These are phyloP conservation scores for Choricystis sp. DNA, from an alignment of 139 green algal genomes.

Conservation along the genomic window DNA sequence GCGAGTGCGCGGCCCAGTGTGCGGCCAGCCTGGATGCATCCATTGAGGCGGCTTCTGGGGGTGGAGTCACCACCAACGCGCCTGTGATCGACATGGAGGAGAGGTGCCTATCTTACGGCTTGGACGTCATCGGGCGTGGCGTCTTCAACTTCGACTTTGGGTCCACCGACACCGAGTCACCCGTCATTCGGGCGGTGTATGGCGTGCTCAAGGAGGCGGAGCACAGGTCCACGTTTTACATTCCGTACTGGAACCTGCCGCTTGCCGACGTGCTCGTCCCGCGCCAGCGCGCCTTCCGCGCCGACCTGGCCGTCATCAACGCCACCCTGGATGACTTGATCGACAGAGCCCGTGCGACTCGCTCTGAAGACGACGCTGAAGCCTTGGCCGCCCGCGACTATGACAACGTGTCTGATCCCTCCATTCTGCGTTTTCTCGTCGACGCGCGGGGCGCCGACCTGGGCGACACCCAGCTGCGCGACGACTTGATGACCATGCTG, in stretches of 20 bases:
- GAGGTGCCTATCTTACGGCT: conserved; percentile 79
- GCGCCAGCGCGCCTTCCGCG: conserved; percentile 4
- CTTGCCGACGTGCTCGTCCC: conserved; percentile 32
- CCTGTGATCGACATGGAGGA: conserved; percentile 82
- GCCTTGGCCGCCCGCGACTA: conserved; percentile 72
- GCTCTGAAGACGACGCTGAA: conserved; percentile 53
- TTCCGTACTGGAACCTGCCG: conserved; percentile 91
- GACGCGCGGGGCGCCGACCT: conserved; percentile 87
- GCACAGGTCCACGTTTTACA: conserved; percentile 96
- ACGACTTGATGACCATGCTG: conserved; percentile 97
- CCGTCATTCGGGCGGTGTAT: conserved; percentile 97
- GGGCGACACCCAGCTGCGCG: conserved; percentile 74
- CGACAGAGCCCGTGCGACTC: conserved; percentile 28
- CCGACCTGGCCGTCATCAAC: conserved; percentile 75
- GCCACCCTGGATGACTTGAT: conserved; percentile 84
- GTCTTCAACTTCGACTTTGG: conserved; percentile 99
- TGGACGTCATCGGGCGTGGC: conserved; percentile 97
- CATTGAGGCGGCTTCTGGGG: conserved; percentile 4
- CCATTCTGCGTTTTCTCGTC: conserved; percentile 91
- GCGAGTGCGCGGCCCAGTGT: conserved; percentile 34
- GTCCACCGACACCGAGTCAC: conserved; percentile 76
- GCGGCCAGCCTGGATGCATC: conserved; percentile 48
- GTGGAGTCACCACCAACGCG: background rate
- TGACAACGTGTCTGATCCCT: conserved; percentile 64
- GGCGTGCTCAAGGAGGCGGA: conserved; percentile 92